phyloP scores from a whole-genome alignment of 805 yeast genomes.

The Teunomyces panamensis region DNA sequence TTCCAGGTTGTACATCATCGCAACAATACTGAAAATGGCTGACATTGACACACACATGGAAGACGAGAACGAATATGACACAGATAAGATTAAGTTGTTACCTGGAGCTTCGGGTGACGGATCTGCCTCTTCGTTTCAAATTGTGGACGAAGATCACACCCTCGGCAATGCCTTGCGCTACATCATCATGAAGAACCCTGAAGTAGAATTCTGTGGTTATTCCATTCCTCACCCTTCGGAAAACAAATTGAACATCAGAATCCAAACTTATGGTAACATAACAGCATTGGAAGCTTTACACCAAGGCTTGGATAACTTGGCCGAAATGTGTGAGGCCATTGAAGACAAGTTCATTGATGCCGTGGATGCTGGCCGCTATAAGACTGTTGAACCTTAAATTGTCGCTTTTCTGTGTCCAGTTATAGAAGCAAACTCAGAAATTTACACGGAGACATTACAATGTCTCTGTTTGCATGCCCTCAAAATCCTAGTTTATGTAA shows the following conservation, averaged over 20 bases:
- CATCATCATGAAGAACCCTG: conserved; percentile 95
- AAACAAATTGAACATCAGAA: conserved; percentile 80
- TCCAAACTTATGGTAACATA: conserved; percentile 83
- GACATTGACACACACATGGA: conserved; percentile 19
- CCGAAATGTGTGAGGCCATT: conserved; percentile 77
- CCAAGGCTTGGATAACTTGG: conserved; percentile 83
- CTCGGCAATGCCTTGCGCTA: conserved; percentile 91
- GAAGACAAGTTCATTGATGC: conserved; percentile 75
- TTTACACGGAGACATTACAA: background rate
- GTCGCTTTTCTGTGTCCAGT: background rate
- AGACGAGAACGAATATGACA: conserved; percentile 48
- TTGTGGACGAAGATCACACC: conserved; percentile 92
- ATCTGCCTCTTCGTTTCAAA: conserved; percentile 90
- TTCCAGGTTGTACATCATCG: conserved; percentile 6
- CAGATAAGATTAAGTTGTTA: conserved; percentile 60
- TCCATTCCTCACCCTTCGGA: conserved; percentile 98
- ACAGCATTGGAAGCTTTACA: conserved; percentile 93
- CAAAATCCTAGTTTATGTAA: background rate
- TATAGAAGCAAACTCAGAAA: background rate
- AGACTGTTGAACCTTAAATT: conserved; percentile 46
- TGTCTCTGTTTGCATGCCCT: conserved; percentile 1
- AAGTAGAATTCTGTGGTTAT: conserved; percentile 97
- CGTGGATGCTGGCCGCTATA: conserved; percentile 55
- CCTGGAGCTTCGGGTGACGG: conserved; percentile 94
- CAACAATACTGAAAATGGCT: conserved; percentile 1